Evolutionary conservation across 75 land plant species (phyloP), one percentile per base, ranked within the genome.

Genomic region (Chamaecyparis obtusa): DNA sequence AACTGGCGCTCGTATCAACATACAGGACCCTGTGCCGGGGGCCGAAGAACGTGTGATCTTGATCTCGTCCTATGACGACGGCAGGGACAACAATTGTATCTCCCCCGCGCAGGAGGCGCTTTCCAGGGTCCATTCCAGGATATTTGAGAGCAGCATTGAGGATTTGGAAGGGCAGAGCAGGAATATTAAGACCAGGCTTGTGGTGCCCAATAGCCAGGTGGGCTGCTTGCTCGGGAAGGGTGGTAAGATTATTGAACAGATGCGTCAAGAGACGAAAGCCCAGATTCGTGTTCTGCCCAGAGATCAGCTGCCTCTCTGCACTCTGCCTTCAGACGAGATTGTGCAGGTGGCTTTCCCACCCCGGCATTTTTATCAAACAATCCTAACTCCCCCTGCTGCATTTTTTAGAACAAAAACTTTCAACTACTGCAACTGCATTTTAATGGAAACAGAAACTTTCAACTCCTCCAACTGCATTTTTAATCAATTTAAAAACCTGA

Each of bases 181-280:
- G 37, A 89, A 86, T 17, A 87, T 96, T 48, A 92, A 90, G 48
- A 94, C 97, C 14, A 92, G 97, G 86, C 71, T 96, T 55, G 92
- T 95, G 83, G 97, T 96, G 27, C 93, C 95, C 39, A 92, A 92
- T 81, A 88, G 88, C 83, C 94, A 95, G 84, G 98, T 96, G 5
- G 98, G 98, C 24, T 93, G 95, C 81, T 88, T 96, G 89, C 86
- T 96, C 54, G 98, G 98, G 51, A 96, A 96, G 86, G 96, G 94
- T 51, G 98, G 98, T 85, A 93, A 94, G 90, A 96, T 96, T 16
- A 95, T 96, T 74, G 95, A 94, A 89, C 97, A 96, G 86, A 96
- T 96, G 98, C 95, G 98, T 83, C 87, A 88, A 33, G 97, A 96
- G 88, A 96, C 96, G 27, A 95, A 90, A 89, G 91, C 98, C 8